Conservation (phyloP, 2,329 filamentous ascomycete genomes). For the Achaetomium macrosporum region DNA sequence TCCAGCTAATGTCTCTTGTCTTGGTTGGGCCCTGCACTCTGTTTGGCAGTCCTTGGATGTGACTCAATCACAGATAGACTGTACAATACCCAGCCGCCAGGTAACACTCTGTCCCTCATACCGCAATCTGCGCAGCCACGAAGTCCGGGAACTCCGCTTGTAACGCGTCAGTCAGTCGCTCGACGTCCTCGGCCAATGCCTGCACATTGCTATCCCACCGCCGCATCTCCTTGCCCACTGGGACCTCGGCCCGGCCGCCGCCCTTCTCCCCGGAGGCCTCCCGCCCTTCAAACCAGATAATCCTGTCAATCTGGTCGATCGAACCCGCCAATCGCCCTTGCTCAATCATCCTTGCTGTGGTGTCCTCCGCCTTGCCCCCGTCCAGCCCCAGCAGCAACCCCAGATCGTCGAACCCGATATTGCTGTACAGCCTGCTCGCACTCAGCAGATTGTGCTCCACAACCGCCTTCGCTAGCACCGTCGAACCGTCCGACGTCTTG, state of each 20-base stretch:
- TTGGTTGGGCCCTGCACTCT: not conserved
- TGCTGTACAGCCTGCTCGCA: constrained; percentile 71
- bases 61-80: not conserved
- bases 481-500: constrained; percentile 81
- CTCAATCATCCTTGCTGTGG: constrained; percentile 92
- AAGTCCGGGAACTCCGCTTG: constrained; percentile 66
- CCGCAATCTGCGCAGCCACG: constrained; percentile 21
- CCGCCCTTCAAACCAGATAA: constrained; percentile 78
- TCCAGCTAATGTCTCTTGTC: constrained; percentile 1
- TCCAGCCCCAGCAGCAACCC: constrained; percentile 72
- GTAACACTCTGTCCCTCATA: constrained; percentile 5
- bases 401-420: constrained; percentile 70
- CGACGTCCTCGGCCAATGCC: constrained; percentile 68
- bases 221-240: constrained; percentile 65
- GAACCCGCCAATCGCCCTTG: constrained; percentile 80
- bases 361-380: constrained; percentile 77
- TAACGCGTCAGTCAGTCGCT: constrained; percentile 27
- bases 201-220: constrained; percentile 89
- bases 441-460: constrained; percentile 93
- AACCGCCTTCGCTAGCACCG: constrained; percentile 86
- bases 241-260: constrained; percentile 57
- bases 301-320: constrained; percentile 87
- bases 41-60: not conserved
- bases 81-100: not conserved
- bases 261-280: constrained; percentile 65